A percentile compares a stretch with the other conserved stretches of the same genome.
phyloP scores from a whole-genome alignment of 2,329 filamentous ascomycete species.

The Beauveria asiatica region DNA sequence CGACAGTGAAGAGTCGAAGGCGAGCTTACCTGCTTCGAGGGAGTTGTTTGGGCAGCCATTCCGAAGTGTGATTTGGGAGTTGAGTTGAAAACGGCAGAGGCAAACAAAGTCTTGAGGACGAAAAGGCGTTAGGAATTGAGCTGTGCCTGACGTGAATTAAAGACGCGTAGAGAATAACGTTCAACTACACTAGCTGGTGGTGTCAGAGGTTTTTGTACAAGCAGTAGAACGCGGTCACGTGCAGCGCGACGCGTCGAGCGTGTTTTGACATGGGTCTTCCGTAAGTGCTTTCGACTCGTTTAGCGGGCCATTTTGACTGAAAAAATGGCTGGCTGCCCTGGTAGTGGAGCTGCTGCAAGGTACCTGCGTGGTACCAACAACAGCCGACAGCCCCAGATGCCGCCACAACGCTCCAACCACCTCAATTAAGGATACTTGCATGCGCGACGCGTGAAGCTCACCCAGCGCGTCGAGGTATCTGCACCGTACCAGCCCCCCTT shows the following conservation, averaged over 20 bases:
- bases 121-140: slow-evolving; percentile 15
- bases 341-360: slow-evolving; percentile 9
- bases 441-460: slow-evolving; percentile 16
- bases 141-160: slow-evolving; percentile 17
- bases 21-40: slow-evolving; percentile 48
- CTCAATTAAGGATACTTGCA: slow-evolving; percentile 3
- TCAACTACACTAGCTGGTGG: slow-evolving; percentile 16
- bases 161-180: slow-evolving; percentile 21
- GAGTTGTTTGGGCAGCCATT: slow-evolving; percentile 69
- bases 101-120: slow-evolving; percentile 14
- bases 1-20: slow-evolving; percentile 12
- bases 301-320: slow-evolving; percentile 19
- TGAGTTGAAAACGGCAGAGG: slow-evolving; percentile 4
- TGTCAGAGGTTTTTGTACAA: slow-evolving; percentile 32
- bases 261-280: slow-evolving; percentile 16
- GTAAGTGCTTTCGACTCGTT: background rate
- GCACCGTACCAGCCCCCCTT: background rate
- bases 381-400: background rate
- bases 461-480: slow-evolving; percentile 17
- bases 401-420: slow-evolving; percentile 13
- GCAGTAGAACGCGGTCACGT: slow-evolving; percentile 29
- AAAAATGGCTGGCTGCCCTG: slow-evolving; percentile 6
- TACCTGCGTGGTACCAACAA: slow-evolving; percentile 13
- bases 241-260: slow-evolving; percentile 26
- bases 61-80: slow-evolving; percentile 19